phyloP scores from a whole-genome alignment of 1,284 basidiomycete species.

The Papiliotrema nemorosa region DNA sequence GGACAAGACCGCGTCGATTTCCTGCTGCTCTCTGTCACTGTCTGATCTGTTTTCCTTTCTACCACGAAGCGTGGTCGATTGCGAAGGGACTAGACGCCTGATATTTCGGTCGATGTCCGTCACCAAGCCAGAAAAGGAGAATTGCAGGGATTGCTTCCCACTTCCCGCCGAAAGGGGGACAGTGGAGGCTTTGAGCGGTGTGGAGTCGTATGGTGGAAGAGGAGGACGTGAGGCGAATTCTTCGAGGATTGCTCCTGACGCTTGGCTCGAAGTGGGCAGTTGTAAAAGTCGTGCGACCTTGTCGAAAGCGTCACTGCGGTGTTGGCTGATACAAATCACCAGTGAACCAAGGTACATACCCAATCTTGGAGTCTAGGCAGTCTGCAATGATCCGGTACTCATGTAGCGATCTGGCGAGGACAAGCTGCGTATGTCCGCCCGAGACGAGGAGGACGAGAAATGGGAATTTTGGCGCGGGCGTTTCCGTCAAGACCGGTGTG shows the following conservation, averaged over 20 bases:
- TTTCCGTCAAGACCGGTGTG: slow-evolving; percentile 69
- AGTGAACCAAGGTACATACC: slow-evolving; percentile 35
- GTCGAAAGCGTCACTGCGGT: slow-evolving; percentile 64
- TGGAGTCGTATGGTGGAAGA: slow-evolving; percentile 27
- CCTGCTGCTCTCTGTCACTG: no score
- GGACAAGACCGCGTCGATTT: no score
- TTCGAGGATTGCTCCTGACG: slow-evolving; percentile 75
- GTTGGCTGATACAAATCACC: slow-evolving; percentile 5
- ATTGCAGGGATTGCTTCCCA: slow-evolving; percentile 51
- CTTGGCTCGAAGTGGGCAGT: slow-evolving; percentile 59
- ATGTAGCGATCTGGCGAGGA: slow-evolving; percentile 62
- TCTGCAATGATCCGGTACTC: slow-evolving; percentile 70
- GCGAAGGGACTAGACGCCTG: background rate
- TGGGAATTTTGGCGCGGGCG: slow-evolving; percentile 64
- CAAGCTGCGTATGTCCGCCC: slow-evolving; percentile 84
- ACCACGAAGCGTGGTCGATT: background rate
- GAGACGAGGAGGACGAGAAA: slow-evolving; percentile 83
- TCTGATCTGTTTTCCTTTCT: background rate
- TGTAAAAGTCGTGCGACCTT: slow-evolving; percentile 68
- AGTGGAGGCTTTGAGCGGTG: slow-evolving; percentile 52
- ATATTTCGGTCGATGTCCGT: slow-evolving; percentile 53
- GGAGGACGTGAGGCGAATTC: slow-evolving; percentile 51
- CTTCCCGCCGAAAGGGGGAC: slow-evolving; percentile 53
- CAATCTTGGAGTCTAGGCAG: slow-evolving; percentile 72
- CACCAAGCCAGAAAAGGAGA: slow-evolving; percentile 73